Evolutionary conservation across 805 yeast species (phyloP).

Genomic region (Zygosaccharomyces pseudorouxii): DNA sequence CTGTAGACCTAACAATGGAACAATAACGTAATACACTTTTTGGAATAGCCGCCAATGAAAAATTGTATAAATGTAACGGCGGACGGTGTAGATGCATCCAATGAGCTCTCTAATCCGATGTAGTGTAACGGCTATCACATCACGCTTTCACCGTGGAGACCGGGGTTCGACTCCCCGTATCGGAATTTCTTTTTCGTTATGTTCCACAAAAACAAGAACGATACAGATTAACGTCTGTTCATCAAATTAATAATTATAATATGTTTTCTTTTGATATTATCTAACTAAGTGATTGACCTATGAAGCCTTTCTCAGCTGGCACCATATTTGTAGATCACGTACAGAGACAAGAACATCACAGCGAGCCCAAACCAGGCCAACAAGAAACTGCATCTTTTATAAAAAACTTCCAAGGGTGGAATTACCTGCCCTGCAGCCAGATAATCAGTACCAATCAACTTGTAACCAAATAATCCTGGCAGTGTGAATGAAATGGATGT

Average conservation of each 20-base stretch:
- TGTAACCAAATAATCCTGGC: slow-evolving; percentile 84
- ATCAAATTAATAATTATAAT: too few species aligned
- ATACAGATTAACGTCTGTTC: too few species aligned
- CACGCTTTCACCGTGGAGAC: slow-evolving; percentile 28
- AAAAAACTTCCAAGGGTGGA: slow-evolving; percentile 25
- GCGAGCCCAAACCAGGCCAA: slow-evolving; percentile 63
- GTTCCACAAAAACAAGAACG: too few species aligned
- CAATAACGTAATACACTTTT: too few species aligned
- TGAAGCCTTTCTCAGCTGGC: slow-evolving; percentile 1
- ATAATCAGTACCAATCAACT: slow-evolving; percentile 46
- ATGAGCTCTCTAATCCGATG: slow-evolving; percentile 17
- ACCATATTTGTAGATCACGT: slow-evolving; percentile 32
- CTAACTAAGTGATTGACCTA: background rate
- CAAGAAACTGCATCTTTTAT: slow-evolving; percentile 47
- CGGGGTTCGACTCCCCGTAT: slow-evolving; percentile 28
- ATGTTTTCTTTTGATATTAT: background rate
- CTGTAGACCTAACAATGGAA: too few species aligned
- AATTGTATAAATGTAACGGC: too few species aligned
- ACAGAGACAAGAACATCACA: slow-evolving; percentile 66
- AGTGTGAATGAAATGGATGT: slow-evolving; percentile 86
- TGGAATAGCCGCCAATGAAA: too few species aligned
- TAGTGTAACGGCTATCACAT: slow-evolving; percentile 27
- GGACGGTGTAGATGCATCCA: too few species aligned
- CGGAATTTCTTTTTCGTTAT: slow-evolving; percentile 13
- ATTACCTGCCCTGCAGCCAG: slow-evolving; percentile 30